Conservation (phyloP, 371 early-diverging fungal genomes). For the Mortierella sp. region DNA sequence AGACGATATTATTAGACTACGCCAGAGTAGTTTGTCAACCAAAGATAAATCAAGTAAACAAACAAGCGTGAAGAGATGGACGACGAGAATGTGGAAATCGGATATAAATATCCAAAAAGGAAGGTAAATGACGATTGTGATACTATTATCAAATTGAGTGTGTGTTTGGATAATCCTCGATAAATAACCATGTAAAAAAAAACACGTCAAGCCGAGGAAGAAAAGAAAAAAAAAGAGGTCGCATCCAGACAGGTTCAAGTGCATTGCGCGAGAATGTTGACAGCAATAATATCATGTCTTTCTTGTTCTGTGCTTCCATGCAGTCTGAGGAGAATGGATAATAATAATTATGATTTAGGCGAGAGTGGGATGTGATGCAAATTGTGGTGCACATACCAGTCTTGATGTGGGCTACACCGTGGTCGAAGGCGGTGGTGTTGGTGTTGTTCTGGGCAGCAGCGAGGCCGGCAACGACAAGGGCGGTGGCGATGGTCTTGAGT, state of each 20-base stretch:
- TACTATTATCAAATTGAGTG: too few relatives aligned
- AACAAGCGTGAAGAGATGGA: too few relatives aligned
- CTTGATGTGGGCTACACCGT: conserved; percentile 27
- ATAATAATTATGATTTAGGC: background rate
- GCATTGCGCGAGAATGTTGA: background rate
- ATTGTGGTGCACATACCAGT: conserved; percentile 27
- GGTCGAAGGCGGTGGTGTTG: conserved; percentile 18
- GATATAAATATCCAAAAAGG: too few relatives aligned
- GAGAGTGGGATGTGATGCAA: background rate
- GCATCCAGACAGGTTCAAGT: background rate
- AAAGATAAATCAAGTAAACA: too few relatives aligned
- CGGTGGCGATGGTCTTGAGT: conserved; percentile 54
- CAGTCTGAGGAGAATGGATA: background rate
- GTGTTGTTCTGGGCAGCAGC: conserved; percentile 39
- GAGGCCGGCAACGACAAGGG: conserved; percentile 50
- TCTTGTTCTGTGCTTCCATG: background rate
- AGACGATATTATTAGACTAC: background rate
- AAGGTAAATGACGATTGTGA: too few relatives aligned
- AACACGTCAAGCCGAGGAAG: background rate
- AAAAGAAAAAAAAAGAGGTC: background rate
- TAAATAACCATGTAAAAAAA: too few relatives aligned
- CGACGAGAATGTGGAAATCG: too few relatives aligned
- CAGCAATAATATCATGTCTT: background rate
- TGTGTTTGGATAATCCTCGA: too few relatives aligned
- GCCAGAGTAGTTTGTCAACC: background rate